phyloP scores from a whole-genome alignment of 2,329 filamentous ascomycete genomes.

The Alternaria arbusti region DNA sequence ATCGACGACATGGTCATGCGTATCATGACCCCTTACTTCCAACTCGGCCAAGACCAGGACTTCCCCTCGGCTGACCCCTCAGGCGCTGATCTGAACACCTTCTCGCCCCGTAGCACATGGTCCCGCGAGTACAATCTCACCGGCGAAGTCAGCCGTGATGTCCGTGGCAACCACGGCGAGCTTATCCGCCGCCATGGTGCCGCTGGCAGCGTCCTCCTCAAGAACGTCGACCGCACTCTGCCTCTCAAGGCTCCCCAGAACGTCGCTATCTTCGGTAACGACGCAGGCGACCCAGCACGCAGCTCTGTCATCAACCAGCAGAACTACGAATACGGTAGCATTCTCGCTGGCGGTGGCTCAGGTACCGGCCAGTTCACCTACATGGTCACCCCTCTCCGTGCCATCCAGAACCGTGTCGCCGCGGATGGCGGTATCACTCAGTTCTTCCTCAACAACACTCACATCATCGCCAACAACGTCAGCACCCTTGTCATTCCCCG shows the following conservation, averaged over 20 bases:
- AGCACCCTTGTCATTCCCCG: slow-evolving; percentile 38
- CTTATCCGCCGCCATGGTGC: slow-evolving; percentile 52
- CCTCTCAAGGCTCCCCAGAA: slow-evolving; percentile 60
- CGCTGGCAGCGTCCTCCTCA: slow-evolving; percentile 53
- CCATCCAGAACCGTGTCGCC: slow-evolving; percentile 44
- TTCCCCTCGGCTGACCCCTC: slow-evolving; percentile 49
- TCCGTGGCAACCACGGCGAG: slow-evolving; percentile 50
- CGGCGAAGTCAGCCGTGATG: slow-evolving; percentile 41
- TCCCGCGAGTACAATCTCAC: slow-evolving; percentile 45
- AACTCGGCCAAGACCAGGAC: slow-evolving; percentile 51
- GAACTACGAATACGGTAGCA: slow-evolving; percentile 51
- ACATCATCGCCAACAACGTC: slow-evolving; percentile 42
- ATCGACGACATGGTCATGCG: slow-evolving; percentile 57
- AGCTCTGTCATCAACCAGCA: slow-evolving; percentile 49
- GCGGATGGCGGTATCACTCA: slow-evolving; percentile 51
- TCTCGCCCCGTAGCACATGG: slow-evolving; percentile 51
- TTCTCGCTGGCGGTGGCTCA: slow-evolving; percentile 51
- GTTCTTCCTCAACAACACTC: slow-evolving; percentile 53
- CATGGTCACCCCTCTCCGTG: slow-evolving; percentile 51
- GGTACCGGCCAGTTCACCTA: slow-evolving; percentile 52
- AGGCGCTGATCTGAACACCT: slow-evolving; percentile 37
- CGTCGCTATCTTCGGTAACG: slow-evolving; percentile 59
- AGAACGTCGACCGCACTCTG: slow-evolving; percentile 58
- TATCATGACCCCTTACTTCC: slow-evolving; percentile 56
- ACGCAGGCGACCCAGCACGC: slow-evolving; percentile 55